Percentiles rank a stretch among this genome's conserved stretches.
Conservation (phyloP, 305 asterid species). For the Fraxinus dipetala region DNA sequence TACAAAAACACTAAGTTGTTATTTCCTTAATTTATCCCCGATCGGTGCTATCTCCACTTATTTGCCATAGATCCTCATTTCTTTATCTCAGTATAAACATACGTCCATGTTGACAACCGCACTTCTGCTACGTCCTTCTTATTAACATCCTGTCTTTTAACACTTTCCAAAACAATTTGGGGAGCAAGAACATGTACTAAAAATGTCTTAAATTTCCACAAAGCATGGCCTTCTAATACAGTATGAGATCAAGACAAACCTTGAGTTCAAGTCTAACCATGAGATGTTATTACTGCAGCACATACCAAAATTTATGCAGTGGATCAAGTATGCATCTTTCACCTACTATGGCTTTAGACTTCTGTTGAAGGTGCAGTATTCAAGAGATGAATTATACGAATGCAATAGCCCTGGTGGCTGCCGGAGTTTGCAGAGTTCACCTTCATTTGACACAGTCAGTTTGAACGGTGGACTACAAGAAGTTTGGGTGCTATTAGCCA, state of each 20-base stretch:
- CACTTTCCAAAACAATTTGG: neutral
- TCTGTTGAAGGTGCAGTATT: slow-evolving; percentile 75
- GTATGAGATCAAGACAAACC: neutral
- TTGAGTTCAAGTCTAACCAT: neutral
- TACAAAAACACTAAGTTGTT: neutral
- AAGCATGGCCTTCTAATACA: neutral
- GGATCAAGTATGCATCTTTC: slow-evolving; percentile 84
- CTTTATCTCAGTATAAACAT: neutral
- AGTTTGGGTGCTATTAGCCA: slow-evolving; percentile 73
- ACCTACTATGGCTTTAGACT: slow-evolving; percentile 91
- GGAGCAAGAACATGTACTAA: neutral
- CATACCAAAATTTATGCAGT: slow-evolving; percentile 75
- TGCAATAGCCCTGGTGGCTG: slow-evolving; percentile 71
- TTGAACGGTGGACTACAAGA: slow-evolving; percentile 68
- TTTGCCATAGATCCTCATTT: neutral
- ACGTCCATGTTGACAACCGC: neutral
- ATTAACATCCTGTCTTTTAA: neutral
- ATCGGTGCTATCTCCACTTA: neutral
- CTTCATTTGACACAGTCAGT: slow-evolving; percentile 75
- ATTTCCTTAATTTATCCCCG: neutral
- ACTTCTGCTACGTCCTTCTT: neutral
- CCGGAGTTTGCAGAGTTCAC: slow-evolving; percentile 67
- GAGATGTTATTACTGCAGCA: slow-evolving; percentile 48
- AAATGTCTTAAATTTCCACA: neutral
- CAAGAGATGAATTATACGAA: slow-evolving; percentile 67